Base-by-base conservation (phyloP, 2,329 filamentous ascomycete species). In the Didymella sp. region DNA sequence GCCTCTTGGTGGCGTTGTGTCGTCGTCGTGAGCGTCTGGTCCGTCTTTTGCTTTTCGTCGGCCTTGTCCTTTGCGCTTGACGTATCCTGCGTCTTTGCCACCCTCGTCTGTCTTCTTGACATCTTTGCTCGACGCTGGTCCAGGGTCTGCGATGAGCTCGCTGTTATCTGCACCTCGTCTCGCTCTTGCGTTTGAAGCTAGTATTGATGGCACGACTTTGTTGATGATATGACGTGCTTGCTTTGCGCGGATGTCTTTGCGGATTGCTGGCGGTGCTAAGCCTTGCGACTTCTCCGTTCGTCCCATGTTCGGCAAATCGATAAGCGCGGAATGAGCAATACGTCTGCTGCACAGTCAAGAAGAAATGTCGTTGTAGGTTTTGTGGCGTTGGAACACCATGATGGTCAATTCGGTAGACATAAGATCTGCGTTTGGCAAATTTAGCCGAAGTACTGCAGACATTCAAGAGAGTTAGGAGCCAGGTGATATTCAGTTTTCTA, bases 171-270 rank as follows among this genome's bases (percentile, higher is more conserved):
- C 75, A 1, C 86, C 86, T 41, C 77, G 77, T n/a, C 80, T 80
- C 0, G 86, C 85, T 46, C 84, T 80, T 13, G 83, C 76, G 61
- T 84, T 82, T 2, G 81, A 78, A 0, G 78, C 73, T 2, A 88
- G 73, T 8, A 87, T 73, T 0, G 82, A 76, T 1, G 86, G 86
- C 11, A 89, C 82, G n/a, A 80, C 77, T 64, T 83, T 83, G 71
- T 87, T 86, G 57, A 87, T 72, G 2, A 85, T 86, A 8, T 82
- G 77, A 50, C 81, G 83, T 27, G 84, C 85, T 54, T 79, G 77
- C 63, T 86, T 86, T 1, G 82, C 79, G 13, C 82, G 78, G 1
- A 69, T 60, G 19, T 76, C 72, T 64, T 76, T 76, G 45, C 76
- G 67, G 27, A 74, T 57, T 1, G 73, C 60, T 15, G 74, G 75